phyloP scores from a whole-genome alignment of 805 yeast genomes.

The Starmerella gropengiesseri region DNA sequence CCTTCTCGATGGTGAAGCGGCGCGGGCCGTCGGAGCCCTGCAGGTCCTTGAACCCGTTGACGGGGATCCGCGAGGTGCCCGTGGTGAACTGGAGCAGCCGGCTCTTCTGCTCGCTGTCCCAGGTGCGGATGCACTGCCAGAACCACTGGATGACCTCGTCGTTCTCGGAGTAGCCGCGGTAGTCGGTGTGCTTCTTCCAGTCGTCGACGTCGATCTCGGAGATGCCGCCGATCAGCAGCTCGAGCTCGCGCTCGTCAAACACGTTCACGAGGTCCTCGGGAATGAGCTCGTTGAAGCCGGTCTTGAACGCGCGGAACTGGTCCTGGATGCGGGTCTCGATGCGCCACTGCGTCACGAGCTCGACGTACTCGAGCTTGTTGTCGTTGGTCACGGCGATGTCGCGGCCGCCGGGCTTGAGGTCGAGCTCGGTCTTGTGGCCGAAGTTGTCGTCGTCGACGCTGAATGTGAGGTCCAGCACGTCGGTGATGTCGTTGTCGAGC shows the following conservation, averaged over 20 bases:
- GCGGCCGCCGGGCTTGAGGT: constrained; percentile 79
- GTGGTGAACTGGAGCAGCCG: constrained; percentile 93
- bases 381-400: constrained; percentile 88
- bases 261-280: constrained; percentile 95
- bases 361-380: constrained; percentile 81
- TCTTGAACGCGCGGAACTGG: constrained; percentile 91
- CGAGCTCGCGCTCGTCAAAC: constrained; percentile 95
- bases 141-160: constrained; percentile 98
- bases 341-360: constrained; percentile 90
- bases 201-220: constrained; percentile 97
- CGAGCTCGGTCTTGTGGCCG: constrained; percentile 83
- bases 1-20: constrained; percentile 95
- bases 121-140: constrained; percentile 85
- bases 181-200: constrained; percentile 98
- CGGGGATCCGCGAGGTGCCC: constrained; percentile 98
- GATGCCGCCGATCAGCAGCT: constrained; percentile 92
- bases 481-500: constrained; percentile 86
- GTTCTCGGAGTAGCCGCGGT: constrained; percentile 91
- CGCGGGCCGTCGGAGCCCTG: constrained; percentile 99
- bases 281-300: constrained; percentile 93
- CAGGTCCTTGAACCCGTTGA: constrained; percentile 94
- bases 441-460: constrained; percentile 81
- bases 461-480: constrained; percentile 76
- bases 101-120: constrained; percentile 96
- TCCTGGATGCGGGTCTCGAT: constrained; percentile 86